Conservation (phyloP, 1,139 yeast species). For the Entelexis sorbosivorans region DNA sequence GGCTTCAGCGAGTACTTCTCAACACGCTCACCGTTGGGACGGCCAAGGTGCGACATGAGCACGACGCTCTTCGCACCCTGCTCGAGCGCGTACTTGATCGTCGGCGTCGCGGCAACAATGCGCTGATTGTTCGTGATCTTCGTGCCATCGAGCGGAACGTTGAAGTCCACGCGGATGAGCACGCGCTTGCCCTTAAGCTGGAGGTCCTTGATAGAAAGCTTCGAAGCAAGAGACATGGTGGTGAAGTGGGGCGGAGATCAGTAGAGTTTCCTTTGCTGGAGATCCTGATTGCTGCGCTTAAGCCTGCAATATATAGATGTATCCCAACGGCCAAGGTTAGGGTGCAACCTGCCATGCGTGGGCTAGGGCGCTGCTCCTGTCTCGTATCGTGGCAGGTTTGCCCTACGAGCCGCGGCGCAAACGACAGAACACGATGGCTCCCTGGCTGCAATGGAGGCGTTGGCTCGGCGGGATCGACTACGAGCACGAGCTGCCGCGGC, state of each 20-base stretch:
- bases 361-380: conserved; percentile 4
- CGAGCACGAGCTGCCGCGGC: conserved; percentile 28
- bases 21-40: conserved; percentile 85
- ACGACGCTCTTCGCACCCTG: conserved; percentile 78
- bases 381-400: conserved; percentile 7
- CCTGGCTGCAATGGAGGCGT: conserved; percentile 14
- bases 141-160: conserved; percentile 91
- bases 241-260: neutral
- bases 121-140: conserved; percentile 97
- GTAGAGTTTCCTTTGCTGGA: neutral
- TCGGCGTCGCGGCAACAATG: conserved; percentile 95
- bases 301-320: conserved; percentile 4
- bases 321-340: conserved; percentile 13
- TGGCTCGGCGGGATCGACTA: conserved; percentile 19
- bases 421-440: conserved; percentile 17
- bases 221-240: conserved; percentile 76
- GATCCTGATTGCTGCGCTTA: neutral
- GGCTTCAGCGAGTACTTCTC: conserved; percentile 85
- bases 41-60: conserved; percentile 91
- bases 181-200: conserved; percentile 80
- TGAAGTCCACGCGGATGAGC: conserved; percentile 91
- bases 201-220: conserved; percentile 83
- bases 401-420: conserved; percentile 5
- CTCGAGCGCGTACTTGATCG: conserved; percentile 83
- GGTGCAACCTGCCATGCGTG: conserved; percentile 1